Evolutionary conservation across 345 rosid species (phyloP).

Genomic region (Diplotaxis tenuifolia): DNA sequence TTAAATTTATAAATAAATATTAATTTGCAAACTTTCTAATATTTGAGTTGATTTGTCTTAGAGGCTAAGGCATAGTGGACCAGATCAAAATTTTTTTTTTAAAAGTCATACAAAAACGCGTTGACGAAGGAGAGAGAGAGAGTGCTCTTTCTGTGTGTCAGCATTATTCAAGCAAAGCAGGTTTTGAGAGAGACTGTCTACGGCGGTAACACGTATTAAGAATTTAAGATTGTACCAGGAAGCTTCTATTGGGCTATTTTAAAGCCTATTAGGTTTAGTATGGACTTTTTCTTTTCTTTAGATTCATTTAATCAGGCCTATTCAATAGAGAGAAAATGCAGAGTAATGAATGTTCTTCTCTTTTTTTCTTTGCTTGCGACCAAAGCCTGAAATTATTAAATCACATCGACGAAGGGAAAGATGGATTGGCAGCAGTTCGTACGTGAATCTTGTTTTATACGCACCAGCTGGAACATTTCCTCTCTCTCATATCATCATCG

Average conservation of each 20-base stretch:
- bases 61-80: slow-evolving; percentile 35
- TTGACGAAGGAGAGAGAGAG: slow-evolving; percentile 10
- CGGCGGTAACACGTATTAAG: neutral
- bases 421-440: neutral
- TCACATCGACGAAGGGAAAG: too few species aligned
- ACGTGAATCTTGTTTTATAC: neutral
- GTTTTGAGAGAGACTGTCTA: neutral
- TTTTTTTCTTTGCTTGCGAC: too few species aligned
- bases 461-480: neutral
- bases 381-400: too few species aligned
- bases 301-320: neutral
- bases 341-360: neutral
- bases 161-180: slow-evolving; percentile 1
- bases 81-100: neutral
- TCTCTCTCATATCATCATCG: neutral
- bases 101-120: slow-evolving; percentile 27
- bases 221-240: slow-evolving; percentile 1
- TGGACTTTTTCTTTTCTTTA: neutral
- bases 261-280: neutral
- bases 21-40: neutral
- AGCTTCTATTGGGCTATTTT: slow-evolving; percentile 28
- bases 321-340: neutral
- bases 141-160: neutral
- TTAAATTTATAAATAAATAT: neutral
- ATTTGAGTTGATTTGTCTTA: slow-evolving; percentile 21